Conservation (phyloP, 148 eudicot genomes). For the Vaccinium myrtillus region DNA sequence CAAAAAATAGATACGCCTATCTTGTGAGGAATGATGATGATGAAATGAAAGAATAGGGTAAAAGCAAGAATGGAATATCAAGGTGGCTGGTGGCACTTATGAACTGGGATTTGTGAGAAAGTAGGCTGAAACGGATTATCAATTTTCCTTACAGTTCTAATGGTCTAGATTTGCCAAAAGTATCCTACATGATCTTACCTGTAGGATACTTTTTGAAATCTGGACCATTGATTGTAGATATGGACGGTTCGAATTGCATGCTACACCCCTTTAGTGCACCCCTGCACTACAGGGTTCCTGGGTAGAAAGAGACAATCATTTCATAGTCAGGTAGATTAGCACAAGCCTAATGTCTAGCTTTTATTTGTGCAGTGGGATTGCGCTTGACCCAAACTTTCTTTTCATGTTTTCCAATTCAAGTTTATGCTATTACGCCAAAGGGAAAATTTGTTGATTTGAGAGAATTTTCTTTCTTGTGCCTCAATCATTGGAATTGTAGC, state of each 20-base stretch:
- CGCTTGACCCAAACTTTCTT: background rate
- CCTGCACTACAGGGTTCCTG: too few relatives aligned
- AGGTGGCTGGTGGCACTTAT: background rate
- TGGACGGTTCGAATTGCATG: too few relatives aligned
- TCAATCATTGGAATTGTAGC: background rate
- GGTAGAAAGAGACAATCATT: background rate
- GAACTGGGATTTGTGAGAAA: background rate
- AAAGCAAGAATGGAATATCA: background rate
- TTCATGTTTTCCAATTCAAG: background rate
- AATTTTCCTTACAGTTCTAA: too few relatives aligned
- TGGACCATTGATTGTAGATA: too few relatives aligned
- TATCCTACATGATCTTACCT: too few relatives aligned
- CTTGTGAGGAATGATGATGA: background rate
- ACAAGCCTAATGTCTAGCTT: background rate
- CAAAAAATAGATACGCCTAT: background rate
- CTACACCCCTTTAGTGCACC: too few relatives aligned
- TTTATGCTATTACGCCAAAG: background rate
- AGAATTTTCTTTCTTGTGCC: background rate
- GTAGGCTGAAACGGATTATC: background rate
- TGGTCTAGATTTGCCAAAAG: too few relatives aligned
- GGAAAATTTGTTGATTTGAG: slow-evolving; percentile 4
- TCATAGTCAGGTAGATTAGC: background rate
- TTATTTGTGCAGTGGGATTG: slow-evolving; percentile 3
- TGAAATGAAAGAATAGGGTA: background rate
- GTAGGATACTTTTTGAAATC: too few relatives aligned